Evolutionary conservation across 305 asterid genomes (phyloP).

Genomic region (Solanum hybrid): DNA sequence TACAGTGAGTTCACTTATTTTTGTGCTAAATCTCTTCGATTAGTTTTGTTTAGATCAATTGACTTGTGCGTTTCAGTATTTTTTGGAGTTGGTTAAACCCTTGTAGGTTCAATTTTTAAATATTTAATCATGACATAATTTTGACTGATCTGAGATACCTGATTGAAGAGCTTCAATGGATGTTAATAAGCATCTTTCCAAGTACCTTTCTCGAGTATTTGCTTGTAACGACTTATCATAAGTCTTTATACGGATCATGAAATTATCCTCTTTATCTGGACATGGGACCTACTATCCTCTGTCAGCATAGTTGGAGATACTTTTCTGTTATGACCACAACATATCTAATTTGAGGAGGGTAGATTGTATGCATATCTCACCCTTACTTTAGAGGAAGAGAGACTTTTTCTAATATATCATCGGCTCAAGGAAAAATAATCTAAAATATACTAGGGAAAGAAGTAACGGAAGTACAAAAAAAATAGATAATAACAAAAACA

Average conservation of each 20-base stretch:
- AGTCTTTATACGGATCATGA: neutral
- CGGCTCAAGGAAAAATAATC: neutral
- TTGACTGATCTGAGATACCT: neutral
- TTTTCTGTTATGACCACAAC: neutral
- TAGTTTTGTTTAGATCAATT: neutral
- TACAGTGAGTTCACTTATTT: neutral
- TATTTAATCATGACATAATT: neutral
- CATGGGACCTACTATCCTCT: neutral
- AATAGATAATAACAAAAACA: neutral
- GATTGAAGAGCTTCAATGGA: neutral
- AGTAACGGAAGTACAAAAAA: neutral
- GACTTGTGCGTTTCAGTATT: neutral
- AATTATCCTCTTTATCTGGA: neutral
- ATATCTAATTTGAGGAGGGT: neutral
- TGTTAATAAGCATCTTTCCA: neutral
- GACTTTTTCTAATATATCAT: neutral
- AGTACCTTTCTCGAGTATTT: neutral
- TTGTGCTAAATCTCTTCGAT: neutral
- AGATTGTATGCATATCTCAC: neutral
- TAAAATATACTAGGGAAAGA: neutral
- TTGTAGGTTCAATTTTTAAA: neutral
- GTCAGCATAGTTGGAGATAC: neutral
- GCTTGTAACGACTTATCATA: neutral
- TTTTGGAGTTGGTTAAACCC: neutral
- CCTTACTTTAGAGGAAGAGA: neutral